Evolutionary conservation across 78 protist genomes (phyloP).

Genomic region (Dictyostelium brefeldianum): DNA sequence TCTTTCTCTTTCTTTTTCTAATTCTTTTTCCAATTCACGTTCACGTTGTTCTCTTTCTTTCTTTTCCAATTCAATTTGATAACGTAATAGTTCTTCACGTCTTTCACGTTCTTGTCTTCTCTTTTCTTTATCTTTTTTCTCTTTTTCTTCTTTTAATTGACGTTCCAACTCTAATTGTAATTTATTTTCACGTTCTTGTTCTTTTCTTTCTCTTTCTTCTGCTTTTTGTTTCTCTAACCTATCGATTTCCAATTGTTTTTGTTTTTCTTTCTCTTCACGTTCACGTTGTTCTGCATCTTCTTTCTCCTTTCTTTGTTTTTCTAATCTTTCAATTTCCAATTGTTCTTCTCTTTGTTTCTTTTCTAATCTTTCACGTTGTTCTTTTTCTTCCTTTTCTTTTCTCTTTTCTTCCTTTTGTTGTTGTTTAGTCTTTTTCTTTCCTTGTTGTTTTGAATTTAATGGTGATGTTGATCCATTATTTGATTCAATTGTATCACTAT

Average conservation of each 20-base stretch:
- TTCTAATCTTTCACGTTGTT: constrained; percentile 37
- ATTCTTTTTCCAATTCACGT: constrained; percentile 8
- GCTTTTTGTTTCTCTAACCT: constrained; percentile 6
- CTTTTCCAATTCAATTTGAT: constrained; percentile 44
- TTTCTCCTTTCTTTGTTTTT: constrained; percentile 9
- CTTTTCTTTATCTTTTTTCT: constrained; percentile 33
- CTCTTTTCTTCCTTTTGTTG: constrained; percentile 58
- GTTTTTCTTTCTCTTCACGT: constrained; percentile 39
- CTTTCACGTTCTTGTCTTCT: constrained; percentile 43
- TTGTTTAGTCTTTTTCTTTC: constrained; percentile 17
- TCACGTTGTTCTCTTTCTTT: constrained; percentile 43
- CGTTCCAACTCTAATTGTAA: background rate
- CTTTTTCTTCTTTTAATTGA: constrained; percentile 15
- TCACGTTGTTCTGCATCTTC: constrained; percentile 39
- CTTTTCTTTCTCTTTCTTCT: constrained; percentile 41
- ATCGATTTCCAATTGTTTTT: constrained; percentile 18
- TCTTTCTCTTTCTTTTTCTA: constrained; percentile 34
- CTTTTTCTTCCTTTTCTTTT: constrained; percentile 57
- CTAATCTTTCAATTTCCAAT: constrained; percentile 18
- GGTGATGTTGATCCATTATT: background rate
- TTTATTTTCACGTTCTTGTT: constrained; percentile 8
- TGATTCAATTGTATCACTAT: background rate
- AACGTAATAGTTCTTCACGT: constrained; percentile 30
- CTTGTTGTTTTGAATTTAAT: constrained; percentile 6
- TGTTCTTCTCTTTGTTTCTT: constrained; percentile 17